Evolutionary conservation across 306 rosid genomes (phyloP).

Genomic region (Casuarina cunninghamiana): DNA sequence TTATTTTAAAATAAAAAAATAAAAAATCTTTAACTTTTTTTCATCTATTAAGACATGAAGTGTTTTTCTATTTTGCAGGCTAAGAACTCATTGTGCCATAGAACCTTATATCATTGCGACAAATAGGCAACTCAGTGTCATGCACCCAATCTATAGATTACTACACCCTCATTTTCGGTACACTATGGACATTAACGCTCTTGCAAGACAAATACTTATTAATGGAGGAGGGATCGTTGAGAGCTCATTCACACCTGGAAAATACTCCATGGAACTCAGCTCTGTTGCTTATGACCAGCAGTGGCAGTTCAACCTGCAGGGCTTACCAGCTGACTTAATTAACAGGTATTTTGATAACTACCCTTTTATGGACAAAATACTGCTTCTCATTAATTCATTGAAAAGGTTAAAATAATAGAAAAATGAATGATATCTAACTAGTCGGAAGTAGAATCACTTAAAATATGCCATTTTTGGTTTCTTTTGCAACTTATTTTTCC

Average conservation of each 20-base stretch:
- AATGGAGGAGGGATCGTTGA: conserved; percentile 67
- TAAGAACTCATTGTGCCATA: too few species aligned
- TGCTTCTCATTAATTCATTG: too few species aligned
- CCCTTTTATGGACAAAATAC: neutral
- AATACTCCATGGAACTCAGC: conserved; percentile 53
- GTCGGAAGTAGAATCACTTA: too few species aligned
- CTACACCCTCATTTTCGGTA: conserved; percentile 84
- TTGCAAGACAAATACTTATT: conserved; percentile 65
- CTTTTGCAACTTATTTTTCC: too few species aligned
- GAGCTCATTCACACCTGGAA: conserved; percentile 44
- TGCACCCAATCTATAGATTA: conserved; percentile 81
- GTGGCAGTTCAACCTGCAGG: conserved; percentile 71
- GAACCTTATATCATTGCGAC: too few species aligned
- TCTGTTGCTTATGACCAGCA: conserved; percentile 59
- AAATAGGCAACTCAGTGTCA: neutral
- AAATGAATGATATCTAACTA: too few species aligned
- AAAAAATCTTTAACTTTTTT: too few species aligned
- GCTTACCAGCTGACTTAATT: conserved; percentile 74
- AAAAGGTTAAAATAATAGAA: too few species aligned
- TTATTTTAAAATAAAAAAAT: too few species aligned
- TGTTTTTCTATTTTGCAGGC: neutral
- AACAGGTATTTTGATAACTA: conserved; percentile 26
- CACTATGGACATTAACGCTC: conserved; percentile 33
- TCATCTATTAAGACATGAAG: neutral
- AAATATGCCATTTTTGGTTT: too few species aligned